These are phyloP conservation scores for Penicillium manginii DNA, from an alignment of 495 filamentous ascomycete genomes.

Conservation along the genomic window DNA sequence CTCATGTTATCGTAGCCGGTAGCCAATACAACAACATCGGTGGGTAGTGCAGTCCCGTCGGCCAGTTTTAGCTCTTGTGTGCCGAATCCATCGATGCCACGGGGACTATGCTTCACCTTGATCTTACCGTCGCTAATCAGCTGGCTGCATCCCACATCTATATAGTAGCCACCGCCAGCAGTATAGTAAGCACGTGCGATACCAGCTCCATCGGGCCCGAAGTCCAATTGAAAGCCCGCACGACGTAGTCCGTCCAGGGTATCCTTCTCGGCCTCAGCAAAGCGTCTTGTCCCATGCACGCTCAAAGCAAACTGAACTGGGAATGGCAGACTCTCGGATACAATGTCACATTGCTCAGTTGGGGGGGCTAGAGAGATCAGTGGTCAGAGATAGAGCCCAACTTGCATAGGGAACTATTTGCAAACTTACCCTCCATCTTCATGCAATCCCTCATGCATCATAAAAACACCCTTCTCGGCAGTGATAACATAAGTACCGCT, in stretches of 20 bases:
- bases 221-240: slow-evolving; percentile 71
- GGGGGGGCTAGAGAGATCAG: slow-evolving; percentile 26
- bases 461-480: slow-evolving; percentile 58
- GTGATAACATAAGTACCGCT: slow-evolving; percentile 75
- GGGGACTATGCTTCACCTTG: slow-evolving; percentile 68
- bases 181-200: slow-evolving; percentile 72
- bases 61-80: slow-evolving; percentile 58
- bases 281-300: slow-evolving; percentile 51
- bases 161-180: slow-evolving; percentile 76
- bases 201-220: slow-evolving; percentile 65
- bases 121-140: slow-evolving; percentile 78
- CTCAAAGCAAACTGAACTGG: slow-evolving; percentile 62
- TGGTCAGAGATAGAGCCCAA: not conserved
- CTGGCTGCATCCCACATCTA: slow-evolving; percentile 73
- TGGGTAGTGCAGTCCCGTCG: slow-evolving; percentile 66
- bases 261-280: slow-evolving; percentile 54
- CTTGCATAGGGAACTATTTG: not conserved
- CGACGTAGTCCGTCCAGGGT: slow-evolving; percentile 61
- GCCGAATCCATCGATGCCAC: slow-evolving; percentile 60
- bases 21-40: slow-evolving; percentile 79
- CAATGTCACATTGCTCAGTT: slow-evolving; percentile 67
- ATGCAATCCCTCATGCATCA: slow-evolving; percentile 62
- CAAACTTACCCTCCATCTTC: slow-evolving; percentile 55
- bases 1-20: slow-evolving; percentile 86
- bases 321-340: slow-evolving; percentile 57